phyloP scores from a whole-genome alignment of 2,329 filamentous ascomycete species.

The Balansia obtecta region DNA sequence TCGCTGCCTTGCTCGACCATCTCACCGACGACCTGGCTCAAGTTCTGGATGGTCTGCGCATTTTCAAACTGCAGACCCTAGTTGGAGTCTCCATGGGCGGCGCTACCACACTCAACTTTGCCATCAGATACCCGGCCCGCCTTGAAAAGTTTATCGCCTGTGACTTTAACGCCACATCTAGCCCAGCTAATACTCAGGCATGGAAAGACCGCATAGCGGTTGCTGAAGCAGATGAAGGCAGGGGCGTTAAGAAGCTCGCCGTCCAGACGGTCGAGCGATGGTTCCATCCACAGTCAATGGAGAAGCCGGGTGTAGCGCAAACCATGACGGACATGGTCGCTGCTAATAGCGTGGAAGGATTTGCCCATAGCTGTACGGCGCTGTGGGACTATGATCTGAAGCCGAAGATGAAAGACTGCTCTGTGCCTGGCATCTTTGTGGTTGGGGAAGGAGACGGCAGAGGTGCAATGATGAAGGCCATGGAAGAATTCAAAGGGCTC shows the following conservation, averaged over 20 bases:
- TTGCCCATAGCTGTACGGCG: constrained; percentile 54
- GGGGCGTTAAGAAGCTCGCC: constrained; percentile 55
- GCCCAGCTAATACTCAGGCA: constrained; percentile 60
- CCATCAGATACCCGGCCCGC: constrained; percentile 49
- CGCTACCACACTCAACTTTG: constrained; percentile 62
- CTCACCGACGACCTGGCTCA: constrained; percentile 55
- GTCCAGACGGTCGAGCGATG: constrained; percentile 61
- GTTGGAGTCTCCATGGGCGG: constrained; percentile 75
- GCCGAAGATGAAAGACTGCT: constrained; percentile 37
- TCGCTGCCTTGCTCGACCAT: constrained; percentile 47
- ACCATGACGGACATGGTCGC: constrained; percentile 58
- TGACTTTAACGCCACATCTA: constrained; percentile 66
- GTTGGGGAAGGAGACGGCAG: constrained; percentile 62
- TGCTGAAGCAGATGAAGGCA: constrained; percentile 43
- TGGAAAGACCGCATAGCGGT: constrained; percentile 68
- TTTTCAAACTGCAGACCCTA: constrained; percentile 51
- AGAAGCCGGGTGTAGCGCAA: constrained; percentile 32
- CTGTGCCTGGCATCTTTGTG: constrained; percentile 52
- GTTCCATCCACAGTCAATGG: constrained; percentile 52
- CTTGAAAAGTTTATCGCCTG: constrained; percentile 55
- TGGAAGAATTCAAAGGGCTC: constrained; percentile 57
- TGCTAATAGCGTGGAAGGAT: constrained; percentile 56
- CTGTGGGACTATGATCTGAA: constrained; percentile 61
- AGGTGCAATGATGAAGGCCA: constrained; percentile 60
- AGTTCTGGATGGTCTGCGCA: constrained; percentile 57